Evolutionary conservation across 805 yeast species (phyloP).

Genomic region (Wickerhamomyces pijperi): DNA sequence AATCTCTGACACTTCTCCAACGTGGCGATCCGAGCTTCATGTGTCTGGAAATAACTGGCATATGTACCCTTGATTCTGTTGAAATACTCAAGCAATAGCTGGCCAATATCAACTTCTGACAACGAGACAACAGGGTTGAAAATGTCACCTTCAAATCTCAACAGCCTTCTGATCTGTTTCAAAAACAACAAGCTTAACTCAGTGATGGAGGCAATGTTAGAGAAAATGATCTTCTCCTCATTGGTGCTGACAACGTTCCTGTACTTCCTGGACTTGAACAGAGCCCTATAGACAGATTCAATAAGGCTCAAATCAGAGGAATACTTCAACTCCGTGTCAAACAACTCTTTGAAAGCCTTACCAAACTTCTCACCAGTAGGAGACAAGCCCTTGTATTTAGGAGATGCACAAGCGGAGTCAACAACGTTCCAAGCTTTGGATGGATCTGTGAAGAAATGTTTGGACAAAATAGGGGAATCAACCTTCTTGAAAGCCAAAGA

Average conservation of each 20-base stretch:
- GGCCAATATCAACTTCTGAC: slow-evolving; percentile 18
- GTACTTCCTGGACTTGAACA: slow-evolving; percentile 20
- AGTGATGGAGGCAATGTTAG: slow-evolving; percentile 29
- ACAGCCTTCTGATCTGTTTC: slow-evolving; percentile 7
- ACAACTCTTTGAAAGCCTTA: slow-evolving; percentile 17
- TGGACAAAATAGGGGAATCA: slow-evolving; percentile 24
- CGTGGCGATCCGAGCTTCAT: slow-evolving; percentile 20
- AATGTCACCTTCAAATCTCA: not conserved
- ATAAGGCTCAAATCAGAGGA: slow-evolving; percentile 19
- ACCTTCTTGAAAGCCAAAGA: slow-evolving; percentile 18
- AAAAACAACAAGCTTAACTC: slow-evolving; percentile 25
- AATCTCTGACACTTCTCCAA: slow-evolving; percentile 10
- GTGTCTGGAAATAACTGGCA: slow-evolving; percentile 21
- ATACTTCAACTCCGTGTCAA: slow-evolving; percentile 25
- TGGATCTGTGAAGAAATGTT: slow-evolving; percentile 10
- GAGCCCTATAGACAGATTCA: slow-evolving; percentile 22
- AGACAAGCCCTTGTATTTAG: not conserved
- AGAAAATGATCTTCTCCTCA: slow-evolving; percentile 30
- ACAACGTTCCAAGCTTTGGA: slow-evolving; percentile 2
- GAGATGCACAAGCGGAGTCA: slow-evolving; percentile 5
- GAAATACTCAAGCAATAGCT: slow-evolving; percentile 20
- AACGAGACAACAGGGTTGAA: slow-evolving; percentile 5
- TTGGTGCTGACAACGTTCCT: slow-evolving; percentile 21
- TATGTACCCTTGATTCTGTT: slow-evolving; percentile 24
- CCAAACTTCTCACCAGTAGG: slow-evolving; percentile 10